Evolutionary conservation across 225 moss, liverwort and hornwort genomes (phyloP), one percentile per base, ranked within the genome.

Genomic region (Bryum argenteum): DNA sequence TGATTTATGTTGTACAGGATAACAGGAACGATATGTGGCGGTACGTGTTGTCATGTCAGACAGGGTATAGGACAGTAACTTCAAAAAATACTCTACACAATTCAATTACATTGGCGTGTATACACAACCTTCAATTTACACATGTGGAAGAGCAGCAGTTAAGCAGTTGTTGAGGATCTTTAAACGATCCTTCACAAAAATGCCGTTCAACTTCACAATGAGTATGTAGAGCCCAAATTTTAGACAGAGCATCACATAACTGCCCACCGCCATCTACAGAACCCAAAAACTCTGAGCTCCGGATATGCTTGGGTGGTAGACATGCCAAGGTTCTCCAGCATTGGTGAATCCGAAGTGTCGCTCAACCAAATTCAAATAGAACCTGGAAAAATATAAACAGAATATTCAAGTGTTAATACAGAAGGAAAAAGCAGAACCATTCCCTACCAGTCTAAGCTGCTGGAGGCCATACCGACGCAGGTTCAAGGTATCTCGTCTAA

Each of bases 91-190:
- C 14, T 48, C 33, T 33, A 33, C 33, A 33, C 33, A 66, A 26
- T 55, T 24, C 3, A 0, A 75, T 66, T 58, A 17, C 16, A 33
- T 15, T 38, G 23, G 54, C 9, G 8, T 43, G 62, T 71, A 58
- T 66, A 62, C 18, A 63, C 19, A 59, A 7, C n/a, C 19, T 75
- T 61, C 43, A 23, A 11, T 82, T 57, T 52, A 53, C 44, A 63
- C 65, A 74, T 78, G 41, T 12, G 19, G 21, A 77, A 65, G 58
- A 69, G 8, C 2, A 3, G 33, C 22, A 61, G 9, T 28, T 42
- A 22, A 66, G 50, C 41, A 66, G n/a, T 70, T 68, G 52, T 15
- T 20, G 54, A 52, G 21, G 22, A 66, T 8, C 22, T 55, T 61
- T 0, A 60, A 26, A 70, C 26, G 14, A 71, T 78, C 51, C 20